Evolutionary conservation across 2,329 filamentous ascomycete genomes (phyloP), one percentile per base, ranked within the genome.

Genomic region (Monosporascus sp.): DNA sequence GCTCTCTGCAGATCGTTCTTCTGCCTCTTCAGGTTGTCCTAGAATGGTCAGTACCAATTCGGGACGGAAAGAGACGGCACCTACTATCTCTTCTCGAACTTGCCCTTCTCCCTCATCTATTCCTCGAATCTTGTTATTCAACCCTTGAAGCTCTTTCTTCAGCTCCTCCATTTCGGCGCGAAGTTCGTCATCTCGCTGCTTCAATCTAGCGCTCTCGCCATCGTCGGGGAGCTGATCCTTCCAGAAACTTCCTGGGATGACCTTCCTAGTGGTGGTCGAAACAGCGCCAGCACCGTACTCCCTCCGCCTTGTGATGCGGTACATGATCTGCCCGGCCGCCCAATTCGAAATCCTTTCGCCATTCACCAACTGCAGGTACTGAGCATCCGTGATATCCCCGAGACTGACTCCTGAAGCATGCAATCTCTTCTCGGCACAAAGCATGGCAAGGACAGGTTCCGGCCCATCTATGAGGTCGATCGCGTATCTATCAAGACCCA

Each of bases 401-500:
- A 85, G 73, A 17, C 81, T 77, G 45, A 93, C 79, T 0, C 84
- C 90, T 6, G 86, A 86, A 26, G 76, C 74, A 62, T 96, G 84
- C 7, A 97, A 70, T 51, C 75, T 79, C 54, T 80, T 82, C 60
- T 89, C 86, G 14, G 84, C 80, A 69, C 91, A 97, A 22, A 99
- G 80, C 88, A 96, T 94, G 7, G 90, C 87, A 37, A 97, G 74
- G 1, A 99, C 89, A 2, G 89, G 81, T 1, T 87, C 84, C 0
- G 95, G 95, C 0, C 93, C 94, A 37, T 86, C 79, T 6, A 99
- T 67, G 54, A 81, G 89, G 64, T 97, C 88, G 26, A 89, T 77
- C 1, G 91, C 85, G 73, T 88, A 96, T 2, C 87, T 85, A 58
- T 95, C 87, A 49, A 99, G 81, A 0, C 91, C 91, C 69, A 84